Conservation (phyloP, 2,329 filamentous ascomycete species). For the Ophiosphaerella korrae region DNA sequence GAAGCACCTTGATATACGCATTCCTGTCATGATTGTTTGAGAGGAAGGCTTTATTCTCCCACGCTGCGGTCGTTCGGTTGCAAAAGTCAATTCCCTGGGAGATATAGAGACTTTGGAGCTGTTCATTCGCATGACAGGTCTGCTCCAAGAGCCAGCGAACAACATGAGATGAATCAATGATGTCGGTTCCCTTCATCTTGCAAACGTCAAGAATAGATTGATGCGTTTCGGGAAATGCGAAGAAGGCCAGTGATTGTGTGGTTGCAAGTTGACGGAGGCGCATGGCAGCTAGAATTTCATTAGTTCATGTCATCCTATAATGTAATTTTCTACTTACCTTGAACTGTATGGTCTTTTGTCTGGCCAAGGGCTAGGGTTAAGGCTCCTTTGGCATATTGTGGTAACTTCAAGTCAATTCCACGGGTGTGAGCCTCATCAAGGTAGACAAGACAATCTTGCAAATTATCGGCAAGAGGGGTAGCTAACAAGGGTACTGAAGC, state of each 20-base stretch:
- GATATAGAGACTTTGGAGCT: conserved; percentile 61
- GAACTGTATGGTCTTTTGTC: too few species aligned
- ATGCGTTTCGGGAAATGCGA: conserved; percentile 63
- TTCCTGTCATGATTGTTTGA: conserved; percentile 37
- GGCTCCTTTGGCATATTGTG: conserved; percentile 24
- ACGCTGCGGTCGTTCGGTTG: conserved; percentile 55
- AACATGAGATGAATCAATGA: conserved; percentile 57
- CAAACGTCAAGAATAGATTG: conserved; percentile 63
- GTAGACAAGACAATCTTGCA: conserved; percentile 65
- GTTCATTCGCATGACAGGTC: conserved; percentile 63
- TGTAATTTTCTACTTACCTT: too few species aligned
- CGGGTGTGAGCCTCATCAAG: conserved; percentile 73
- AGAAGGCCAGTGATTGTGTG: conserved; percentile 59
- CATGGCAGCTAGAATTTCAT: conserved; percentile 61
- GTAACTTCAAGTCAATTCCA: conserved; percentile 70
- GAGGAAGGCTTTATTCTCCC: conserved; percentile 51
- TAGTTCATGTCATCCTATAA: too few species aligned
- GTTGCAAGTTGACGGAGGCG: conserved; percentile 62
- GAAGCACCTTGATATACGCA: conserved; percentile 52
- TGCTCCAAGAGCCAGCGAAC: conserved; percentile 67
- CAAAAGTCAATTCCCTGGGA: conserved; percentile 68
- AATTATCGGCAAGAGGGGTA: neutral
- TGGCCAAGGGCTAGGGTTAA: too few species aligned
- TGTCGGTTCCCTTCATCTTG: conserved; percentile 9
- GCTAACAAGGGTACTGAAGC: neutral